Conservation (phyloP, 108 stramenopile genomes). For the Cyclostephanos tholiformis region DNA sequence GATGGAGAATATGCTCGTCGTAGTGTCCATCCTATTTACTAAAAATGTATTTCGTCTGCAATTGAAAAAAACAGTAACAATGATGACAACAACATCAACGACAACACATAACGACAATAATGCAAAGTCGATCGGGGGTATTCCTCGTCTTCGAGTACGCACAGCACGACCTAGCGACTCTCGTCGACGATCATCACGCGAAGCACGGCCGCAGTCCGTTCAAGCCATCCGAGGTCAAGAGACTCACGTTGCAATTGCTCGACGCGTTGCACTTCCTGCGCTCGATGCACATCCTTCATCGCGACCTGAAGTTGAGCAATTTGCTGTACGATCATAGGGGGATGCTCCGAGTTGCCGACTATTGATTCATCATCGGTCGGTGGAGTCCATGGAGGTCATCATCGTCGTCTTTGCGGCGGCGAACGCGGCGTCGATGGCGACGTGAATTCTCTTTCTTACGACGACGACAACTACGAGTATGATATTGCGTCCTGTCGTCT, state of each 20-base stretch:
- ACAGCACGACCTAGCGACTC: constrained; percentile 66
- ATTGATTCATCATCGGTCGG: constrained; percentile 49
- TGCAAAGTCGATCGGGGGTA: constrained; percentile 54
- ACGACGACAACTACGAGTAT: no score
- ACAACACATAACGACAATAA: neutral
- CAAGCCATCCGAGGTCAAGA: constrained; percentile 60
- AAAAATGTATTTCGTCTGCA: no score
- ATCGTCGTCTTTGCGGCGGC: neutral
- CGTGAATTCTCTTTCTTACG: neutral
- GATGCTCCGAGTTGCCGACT: constrained; percentile 77
- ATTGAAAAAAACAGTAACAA: no score
- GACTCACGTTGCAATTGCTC: constrained; percentile 63
- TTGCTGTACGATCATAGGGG: constrained; percentile 64
- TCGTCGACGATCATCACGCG: constrained; percentile 63
- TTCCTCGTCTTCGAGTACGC: constrained; percentile 87
- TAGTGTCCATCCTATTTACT: no score
- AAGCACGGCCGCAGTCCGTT: constrained; percentile 59
- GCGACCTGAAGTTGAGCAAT: constrained; percentile 86
- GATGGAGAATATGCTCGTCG: no score
- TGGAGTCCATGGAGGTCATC: no score
- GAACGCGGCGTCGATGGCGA: neutral
- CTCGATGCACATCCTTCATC: constrained; percentile 65
- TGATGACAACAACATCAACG: no score
- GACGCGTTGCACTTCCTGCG: constrained; percentile 71
- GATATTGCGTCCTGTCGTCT: constrained; percentile 26